Base-by-base conservation (phyloP, 345 rosid genomes). In the Gossypium stocksii region DNA sequence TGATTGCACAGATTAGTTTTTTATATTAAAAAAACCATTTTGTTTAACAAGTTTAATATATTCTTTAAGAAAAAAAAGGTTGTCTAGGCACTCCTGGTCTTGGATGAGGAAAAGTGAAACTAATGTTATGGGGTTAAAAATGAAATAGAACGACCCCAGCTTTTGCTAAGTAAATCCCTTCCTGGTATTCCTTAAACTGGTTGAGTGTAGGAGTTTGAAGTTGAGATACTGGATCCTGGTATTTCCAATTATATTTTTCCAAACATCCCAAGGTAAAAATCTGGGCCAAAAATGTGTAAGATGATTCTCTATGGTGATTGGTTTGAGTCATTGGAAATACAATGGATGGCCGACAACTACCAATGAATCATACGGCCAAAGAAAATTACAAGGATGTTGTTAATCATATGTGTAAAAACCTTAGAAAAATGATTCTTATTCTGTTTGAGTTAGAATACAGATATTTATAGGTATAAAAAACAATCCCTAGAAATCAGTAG, bases 231-330 rank as follows among this genome's bases (percentile, higher is more conserved):
- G 20, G 53, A 52, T 70, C 53, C 9, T 70, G 46, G 15, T 49
- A 52, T n/a, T 9, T 70, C 46, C 27, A 27, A 69, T 51, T 52
- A 52, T 70, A 38, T 49, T 69, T 69, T 38, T 68, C 45, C 45
- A 27, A 70, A 51, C 12, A 52, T 52, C 17, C 11, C 17, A 17
- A 29, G 46, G 25, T n/a, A 27, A 70, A 52, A 25, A 22, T 7
- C 23, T 29, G 45, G 44, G 25, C 60, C 59, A 27, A 10, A 9
- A 52, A n/a, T 51, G 59, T 29, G 2, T 51, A 27, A 58, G 17
- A 5, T 69, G 46, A 43, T 25, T 25, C 8, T 49, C 58, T 51
- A 27, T 51, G 16, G 72, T 27, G 41, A 23, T 64, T 41, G 16
- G 43, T 45, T 51, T 9, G 29, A 16, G 45, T 69, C 22, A 8